Conservation (phyloP, 139 green algal species). For the Tetraselmis striata region DNA sequence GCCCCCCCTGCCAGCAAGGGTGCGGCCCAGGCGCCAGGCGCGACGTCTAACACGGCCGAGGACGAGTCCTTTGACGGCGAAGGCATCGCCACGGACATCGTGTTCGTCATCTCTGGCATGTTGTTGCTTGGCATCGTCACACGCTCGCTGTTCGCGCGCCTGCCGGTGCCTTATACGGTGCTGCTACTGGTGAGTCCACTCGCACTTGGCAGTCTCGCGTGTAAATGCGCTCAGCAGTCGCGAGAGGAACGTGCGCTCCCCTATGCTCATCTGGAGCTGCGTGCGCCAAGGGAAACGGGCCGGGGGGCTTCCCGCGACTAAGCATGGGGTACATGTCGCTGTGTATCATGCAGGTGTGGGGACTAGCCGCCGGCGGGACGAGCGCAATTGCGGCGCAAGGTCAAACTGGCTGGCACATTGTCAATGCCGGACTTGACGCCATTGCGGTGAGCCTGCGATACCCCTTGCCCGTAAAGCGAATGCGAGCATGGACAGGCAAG, state of each 20-base stretch:
- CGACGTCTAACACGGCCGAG: too few relatives aligned
- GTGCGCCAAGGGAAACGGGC: too few relatives aligned
- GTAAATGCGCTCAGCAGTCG: too few relatives aligned
- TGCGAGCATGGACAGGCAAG: conserved; percentile 16
- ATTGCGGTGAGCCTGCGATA: too few relatives aligned
- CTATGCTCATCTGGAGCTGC: not conserved
- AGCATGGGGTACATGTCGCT: not conserved
- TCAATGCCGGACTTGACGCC: too few relatives aligned
- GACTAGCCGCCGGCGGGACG: not conserved
- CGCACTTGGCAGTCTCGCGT: not conserved
- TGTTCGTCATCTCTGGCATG: conserved; percentile 11
- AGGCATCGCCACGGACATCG: conserved; percentile 3
- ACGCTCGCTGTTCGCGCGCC: not conserved
- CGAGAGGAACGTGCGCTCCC: not conserved
- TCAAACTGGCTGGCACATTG: too few relatives aligned
- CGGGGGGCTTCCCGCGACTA: too few relatives aligned
- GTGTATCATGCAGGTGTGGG: not conserved
- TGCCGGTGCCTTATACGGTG: conserved; percentile 27
- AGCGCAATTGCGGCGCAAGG: too few relatives aligned
- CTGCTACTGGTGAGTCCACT: conserved; percentile 21
- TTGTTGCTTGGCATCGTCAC: conserved; percentile 17
- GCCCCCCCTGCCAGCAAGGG: too few relatives aligned
- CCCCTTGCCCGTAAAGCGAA: not conserved
- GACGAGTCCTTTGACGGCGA: too few relatives aligned
- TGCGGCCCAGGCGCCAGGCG: too few relatives aligned